These are phyloP conservation scores for Sclerotinia sclerotiorum DNA, from an alignment of 2,329 filamentous ascomycete species.

Conservation along the genomic window DNA sequence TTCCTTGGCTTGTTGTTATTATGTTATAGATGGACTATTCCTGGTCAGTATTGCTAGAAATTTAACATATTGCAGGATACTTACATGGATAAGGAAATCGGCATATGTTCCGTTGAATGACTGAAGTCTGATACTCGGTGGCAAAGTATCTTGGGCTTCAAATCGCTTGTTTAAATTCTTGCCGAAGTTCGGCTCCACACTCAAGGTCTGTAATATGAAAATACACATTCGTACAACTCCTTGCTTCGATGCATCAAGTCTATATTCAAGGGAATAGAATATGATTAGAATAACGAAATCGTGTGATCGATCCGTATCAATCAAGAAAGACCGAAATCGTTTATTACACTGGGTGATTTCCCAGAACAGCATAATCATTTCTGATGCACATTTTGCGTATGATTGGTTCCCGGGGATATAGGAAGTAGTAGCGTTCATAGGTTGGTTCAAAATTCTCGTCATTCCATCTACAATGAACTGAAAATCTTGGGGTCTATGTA, in stretches of 20 bases:
- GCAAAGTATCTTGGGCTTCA: conserved; percentile 83
- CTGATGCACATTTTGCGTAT: conserved; percentile 81
- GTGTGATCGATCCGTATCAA: conserved; percentile 89
- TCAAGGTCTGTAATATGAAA: conserved; percentile 93
- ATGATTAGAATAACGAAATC: conserved; percentile 89
- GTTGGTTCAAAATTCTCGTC: conserved; percentile 87
- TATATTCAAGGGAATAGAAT: conserved; percentile 91
- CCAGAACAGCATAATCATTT: conserved; percentile 98
- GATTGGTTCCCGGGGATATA: conserved; percentile 83
- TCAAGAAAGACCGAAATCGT: conserved; percentile 92
- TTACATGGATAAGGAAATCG: conserved; percentile 86
- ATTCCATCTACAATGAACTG: conserved; percentile 96
- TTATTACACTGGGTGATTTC: conserved; percentile 97
- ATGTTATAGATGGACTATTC: conserved; percentile 81
- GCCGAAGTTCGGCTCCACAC: conserved; percentile 88
- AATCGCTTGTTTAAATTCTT: conserved; percentile 87
- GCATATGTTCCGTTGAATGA: conserved; percentile 89
- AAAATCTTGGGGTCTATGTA: conserved; percentile 94
- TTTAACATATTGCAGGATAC: conserved; percentile 38
- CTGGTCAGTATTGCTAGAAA: conserved; percentile 33
- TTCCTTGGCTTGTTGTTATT: conserved; percentile 88
- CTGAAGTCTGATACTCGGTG: conserved; percentile 73
- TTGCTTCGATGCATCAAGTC: conserved; percentile 81
- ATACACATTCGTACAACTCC: conserved; percentile 95
- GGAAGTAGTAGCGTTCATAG: conserved; percentile 81